Conservation (phyloP, 2,329 filamentous ascomycete species). For the Paraphoma chrysanthemicola region DNA sequence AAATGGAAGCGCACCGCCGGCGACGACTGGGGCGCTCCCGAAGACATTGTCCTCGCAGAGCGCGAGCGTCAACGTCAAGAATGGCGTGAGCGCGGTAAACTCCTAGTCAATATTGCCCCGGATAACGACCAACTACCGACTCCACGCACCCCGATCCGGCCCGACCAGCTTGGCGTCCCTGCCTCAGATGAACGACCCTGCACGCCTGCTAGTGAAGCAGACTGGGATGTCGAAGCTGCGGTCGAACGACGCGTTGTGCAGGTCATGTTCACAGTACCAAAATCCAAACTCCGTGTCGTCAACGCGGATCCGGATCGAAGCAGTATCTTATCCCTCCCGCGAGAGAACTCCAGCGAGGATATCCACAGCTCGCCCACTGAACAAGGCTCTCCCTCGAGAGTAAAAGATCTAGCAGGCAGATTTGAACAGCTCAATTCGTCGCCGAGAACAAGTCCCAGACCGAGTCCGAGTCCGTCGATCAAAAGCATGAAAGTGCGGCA, state of each 20-base stretch:
- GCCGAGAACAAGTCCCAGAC: conserved; percentile 18
- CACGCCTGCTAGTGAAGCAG: conserved; percentile 50
- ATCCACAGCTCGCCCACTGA: neutral
- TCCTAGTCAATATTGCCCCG: conserved; percentile 36
- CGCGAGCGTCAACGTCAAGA: conserved; percentile 39
- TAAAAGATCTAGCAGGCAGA: conserved; percentile 38
- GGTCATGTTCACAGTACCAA: conserved; percentile 90
- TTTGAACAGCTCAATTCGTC: conserved; percentile 35
- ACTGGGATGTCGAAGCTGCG: conserved; percentile 60
- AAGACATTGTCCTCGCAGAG: conserved; percentile 39
- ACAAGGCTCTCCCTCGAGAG: conserved; percentile 19
- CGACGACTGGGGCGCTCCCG: conserved; percentile 45
- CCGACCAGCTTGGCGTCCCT: conserved; percentile 29
- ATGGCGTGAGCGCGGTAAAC: conserved; percentile 36
- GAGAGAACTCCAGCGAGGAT: conserved; percentile 21
- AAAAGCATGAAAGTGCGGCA: conserved; percentile 34
- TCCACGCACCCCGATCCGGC: conserved; percentile 34
- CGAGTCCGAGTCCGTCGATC: conserved; percentile 27
- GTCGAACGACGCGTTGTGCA: conserved; percentile 57
- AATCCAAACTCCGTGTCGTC: conserved; percentile 84
- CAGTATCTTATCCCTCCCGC: conserved; percentile 34
- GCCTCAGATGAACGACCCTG: conserved; percentile 23
- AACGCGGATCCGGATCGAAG: conserved; percentile 60
- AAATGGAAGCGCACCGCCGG: conserved; percentile 44
- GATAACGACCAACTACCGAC: conserved; percentile 34